Percentiles rank a stretch among this genome's conserved stretches.
Evolutionary conservation across 2,329 filamentous ascomycete genomes (phyloP).

Genomic region (Thermochaetoides dissita): DNA sequence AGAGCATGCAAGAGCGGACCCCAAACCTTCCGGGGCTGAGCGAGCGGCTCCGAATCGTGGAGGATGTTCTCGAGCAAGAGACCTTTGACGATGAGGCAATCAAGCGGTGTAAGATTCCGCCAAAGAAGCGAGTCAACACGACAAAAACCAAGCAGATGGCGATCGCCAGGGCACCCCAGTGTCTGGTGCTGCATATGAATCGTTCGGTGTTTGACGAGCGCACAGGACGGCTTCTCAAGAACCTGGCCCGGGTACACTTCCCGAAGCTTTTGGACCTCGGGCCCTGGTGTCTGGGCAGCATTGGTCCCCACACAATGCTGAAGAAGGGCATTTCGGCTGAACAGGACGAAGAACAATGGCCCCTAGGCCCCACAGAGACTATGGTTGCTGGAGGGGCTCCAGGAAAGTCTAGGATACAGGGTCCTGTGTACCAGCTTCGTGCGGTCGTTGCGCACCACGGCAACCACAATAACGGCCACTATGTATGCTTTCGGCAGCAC

Average conservation of each 20-base stretch:
- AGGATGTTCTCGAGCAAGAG: conserved; percentile 60
- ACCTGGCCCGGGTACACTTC: conserved; percentile 65
- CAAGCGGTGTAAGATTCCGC: conserved; percentile 50
- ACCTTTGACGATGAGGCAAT: conserved; percentile 60
- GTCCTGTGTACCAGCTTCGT: conserved; percentile 59
- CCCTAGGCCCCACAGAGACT: conserved; percentile 50
- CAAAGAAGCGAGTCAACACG: conserved; percentile 55
- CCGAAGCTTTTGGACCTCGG: conserved; percentile 61
- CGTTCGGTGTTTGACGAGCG: conserved; percentile 78
- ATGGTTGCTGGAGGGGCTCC: conserved; percentile 51
- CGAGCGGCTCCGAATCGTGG: conserved; percentile 49
- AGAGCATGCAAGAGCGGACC: conserved; percentile 30
- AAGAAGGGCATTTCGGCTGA: conserved; percentile 13
- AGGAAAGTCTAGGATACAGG: conserved; percentile 35
- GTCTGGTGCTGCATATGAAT: conserved; percentile 77
- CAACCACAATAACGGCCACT: conserved; percentile 88
- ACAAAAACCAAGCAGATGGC: conserved; percentile 87
- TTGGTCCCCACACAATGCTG: conserved; percentile 14
- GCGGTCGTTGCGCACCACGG: conserved; percentile 84
- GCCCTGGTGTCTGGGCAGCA: conserved; percentile 69
- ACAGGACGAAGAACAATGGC: conserved; percentile 49
- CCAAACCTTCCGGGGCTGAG: conserved; percentile 34
- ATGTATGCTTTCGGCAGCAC: conserved; percentile 76
- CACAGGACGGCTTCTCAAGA: conserved; percentile 71
- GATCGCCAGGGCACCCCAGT: conserved; percentile 67